Percentiles rank a stretch among this genome's conserved stretches.
Conservation (phyloP, 441 rosid genomes). For the Eutrema salsugineum region DNA sequence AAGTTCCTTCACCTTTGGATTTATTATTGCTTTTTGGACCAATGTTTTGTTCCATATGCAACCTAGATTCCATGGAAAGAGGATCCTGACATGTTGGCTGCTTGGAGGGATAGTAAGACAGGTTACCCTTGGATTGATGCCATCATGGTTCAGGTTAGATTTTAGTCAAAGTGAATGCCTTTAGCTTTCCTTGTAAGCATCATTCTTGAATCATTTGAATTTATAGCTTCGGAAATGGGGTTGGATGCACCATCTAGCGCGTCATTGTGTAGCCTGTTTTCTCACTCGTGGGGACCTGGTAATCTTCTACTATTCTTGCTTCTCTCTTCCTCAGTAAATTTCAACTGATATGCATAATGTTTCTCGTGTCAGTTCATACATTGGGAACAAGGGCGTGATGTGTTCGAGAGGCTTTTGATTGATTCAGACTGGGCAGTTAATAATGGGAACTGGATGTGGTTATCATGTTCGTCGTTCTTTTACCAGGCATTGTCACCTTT, state of each 20-base stretch:
- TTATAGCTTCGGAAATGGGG: conserved; percentile 92
- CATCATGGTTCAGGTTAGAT: conserved; percentile 88
- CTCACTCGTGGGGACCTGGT: conserved; percentile 97
- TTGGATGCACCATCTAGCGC: conserved; percentile 98
- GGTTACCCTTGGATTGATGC: conserved; percentile 99
- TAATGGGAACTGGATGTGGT: conserved; percentile 96
- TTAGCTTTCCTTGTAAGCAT: not conserved
- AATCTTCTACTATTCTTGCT: conserved; percentile 15
- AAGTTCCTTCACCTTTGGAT: not conserved
- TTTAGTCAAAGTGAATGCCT: conserved; percentile 10
- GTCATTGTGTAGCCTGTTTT: conserved; percentile 94
- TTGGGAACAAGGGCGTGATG: conserved; percentile 98
- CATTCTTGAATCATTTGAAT: not conserved
- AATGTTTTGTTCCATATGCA: not conserved
- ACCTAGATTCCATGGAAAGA: conserved; percentile 90
- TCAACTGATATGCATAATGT: conserved; percentile 21
- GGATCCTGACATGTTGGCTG: conserved; percentile 61
- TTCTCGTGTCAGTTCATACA: conserved; percentile 76
- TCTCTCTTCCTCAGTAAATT: not conserved
- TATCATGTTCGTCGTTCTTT: conserved; percentile 96
- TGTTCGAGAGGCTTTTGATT: conserved; percentile 86
- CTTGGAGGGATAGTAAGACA: conserved; percentile 94
- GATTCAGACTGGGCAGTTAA: conserved; percentile 98
- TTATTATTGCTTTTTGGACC: not conserved
- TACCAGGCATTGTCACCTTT: conserved; percentile 57